Conservation (phyloP, 495 filamentous ascomycete genomes). For the Apodospora peruviana region DNA sequence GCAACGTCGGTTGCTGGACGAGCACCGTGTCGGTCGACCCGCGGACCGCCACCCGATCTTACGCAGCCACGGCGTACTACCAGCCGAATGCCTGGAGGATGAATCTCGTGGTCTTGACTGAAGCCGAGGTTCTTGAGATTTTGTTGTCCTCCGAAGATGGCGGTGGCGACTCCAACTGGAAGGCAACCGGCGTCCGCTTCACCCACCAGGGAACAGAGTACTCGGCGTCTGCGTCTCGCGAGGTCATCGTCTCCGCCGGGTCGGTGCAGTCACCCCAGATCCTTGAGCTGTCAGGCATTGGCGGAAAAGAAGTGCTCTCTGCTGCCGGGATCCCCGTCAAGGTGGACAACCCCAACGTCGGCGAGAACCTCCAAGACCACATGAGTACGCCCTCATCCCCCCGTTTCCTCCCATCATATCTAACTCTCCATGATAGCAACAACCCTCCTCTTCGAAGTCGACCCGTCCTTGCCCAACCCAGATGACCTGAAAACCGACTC, state of each 20-base stretch:
- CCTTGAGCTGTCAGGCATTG: conserved; percentile 55
- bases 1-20: conserved; percentile 43
- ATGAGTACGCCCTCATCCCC: conserved; percentile 28
- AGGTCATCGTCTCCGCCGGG: conserved; percentile 52
- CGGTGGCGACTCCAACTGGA: conserved; percentile 23
- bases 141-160: conserved; percentile 19
- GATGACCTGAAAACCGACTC: conserved; percentile 32
- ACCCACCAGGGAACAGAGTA: conserved; percentile 22
- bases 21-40: conserved; percentile 34
- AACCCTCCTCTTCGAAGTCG: conserved; percentile 41
- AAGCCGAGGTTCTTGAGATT: conserved; percentile 32
- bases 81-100: conserved; percentile 26
- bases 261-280: conserved; percentile 48
- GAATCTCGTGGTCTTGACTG: conserved; percentile 39
- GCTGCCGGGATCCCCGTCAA: conserved; percentile 37
- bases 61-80: conserved; percentile 40
- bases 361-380: conserved; percentile 54
- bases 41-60: conserved; percentile 34
- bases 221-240: conserved; percentile 26
- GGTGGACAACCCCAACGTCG: conserved; percentile 44
- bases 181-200: conserved; percentile 41
- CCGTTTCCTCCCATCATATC: background rate
- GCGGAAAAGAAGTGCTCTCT: conserved; percentile 31
- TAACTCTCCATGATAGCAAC: conserved; percentile 27
- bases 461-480: conserved; percentile 31